Percentiles rank a stretch among this genome's conserved stretches.
phyloP scores from a whole-genome alignment of 2,329 filamentous ascomycete genomes.

The Lasiodiplodia hormozganensis region DNA sequence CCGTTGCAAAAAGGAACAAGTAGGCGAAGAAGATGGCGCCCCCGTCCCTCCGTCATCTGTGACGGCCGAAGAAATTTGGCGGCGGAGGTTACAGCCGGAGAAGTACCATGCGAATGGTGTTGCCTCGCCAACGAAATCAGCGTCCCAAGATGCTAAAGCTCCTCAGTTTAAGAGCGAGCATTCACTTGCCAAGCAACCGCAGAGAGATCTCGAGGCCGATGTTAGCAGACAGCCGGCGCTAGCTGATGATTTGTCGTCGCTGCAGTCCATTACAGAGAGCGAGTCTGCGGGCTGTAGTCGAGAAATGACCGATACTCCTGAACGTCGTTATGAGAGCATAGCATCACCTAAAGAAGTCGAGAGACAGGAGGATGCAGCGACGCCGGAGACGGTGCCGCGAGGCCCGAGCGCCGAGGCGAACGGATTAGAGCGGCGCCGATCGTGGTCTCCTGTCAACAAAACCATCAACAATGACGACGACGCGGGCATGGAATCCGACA shows the following conservation, averaged over 20 bases:
- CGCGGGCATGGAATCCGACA: conserved; percentile 14
- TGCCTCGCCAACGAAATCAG: neutral
- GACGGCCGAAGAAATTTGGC: conserved; percentile 13
- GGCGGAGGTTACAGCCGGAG: neutral
- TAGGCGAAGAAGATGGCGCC: neutral
- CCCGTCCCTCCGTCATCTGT: neutral
- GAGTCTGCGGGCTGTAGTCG: neutral
- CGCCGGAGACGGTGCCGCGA: neutral
- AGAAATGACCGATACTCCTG: neutral
- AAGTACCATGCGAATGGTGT: neutral
- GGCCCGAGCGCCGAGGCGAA: conserved; percentile 18
- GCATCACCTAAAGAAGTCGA: neutral
- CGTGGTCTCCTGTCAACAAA: conserved; percentile 20
- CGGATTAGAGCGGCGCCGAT: neutral
- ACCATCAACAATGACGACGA: conserved; percentile 16
- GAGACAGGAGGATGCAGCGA: neutral
- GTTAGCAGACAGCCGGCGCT: neutral
- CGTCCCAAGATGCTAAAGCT: neutral
- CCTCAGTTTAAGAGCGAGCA: neutral
- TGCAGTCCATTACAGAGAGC: neutral
- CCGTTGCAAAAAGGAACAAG: neutral
- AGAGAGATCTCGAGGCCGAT: neutral
- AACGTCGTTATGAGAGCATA: neutral
- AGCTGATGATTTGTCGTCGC: neutral
- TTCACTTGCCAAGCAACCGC: neutral